Evolutionary conservation across 139 green algal species (phyloP).

Genomic region (Monoraphidium neglectum): DNA sequence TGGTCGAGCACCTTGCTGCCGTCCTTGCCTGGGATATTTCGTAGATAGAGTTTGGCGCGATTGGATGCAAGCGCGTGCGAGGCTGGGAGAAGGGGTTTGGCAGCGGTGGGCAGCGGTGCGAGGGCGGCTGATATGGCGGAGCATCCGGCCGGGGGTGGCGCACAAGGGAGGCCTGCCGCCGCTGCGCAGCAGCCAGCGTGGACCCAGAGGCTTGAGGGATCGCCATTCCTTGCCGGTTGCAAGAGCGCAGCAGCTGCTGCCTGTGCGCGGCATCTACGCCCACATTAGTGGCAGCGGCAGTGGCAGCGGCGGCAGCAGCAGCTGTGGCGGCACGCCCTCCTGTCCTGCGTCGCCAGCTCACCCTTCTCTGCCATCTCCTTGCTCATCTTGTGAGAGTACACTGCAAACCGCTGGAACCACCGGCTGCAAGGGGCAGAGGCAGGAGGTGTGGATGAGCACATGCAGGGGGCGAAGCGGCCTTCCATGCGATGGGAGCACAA

Average conservation of each 20-base stretch:
- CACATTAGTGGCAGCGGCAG: background rate
- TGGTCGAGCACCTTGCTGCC: conserved; percentile 32
- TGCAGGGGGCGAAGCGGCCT: no score
- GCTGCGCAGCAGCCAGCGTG: background rate
- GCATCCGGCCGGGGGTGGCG: background rate
- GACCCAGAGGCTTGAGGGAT: no score
- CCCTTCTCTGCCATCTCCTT: conserved; percentile 58
- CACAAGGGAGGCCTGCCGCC: background rate
- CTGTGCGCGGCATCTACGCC: background rate
- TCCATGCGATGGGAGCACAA: no score
- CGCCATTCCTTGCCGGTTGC: no score
- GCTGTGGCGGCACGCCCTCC: background rate
- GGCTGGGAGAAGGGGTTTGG: background rate
- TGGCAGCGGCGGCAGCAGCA: background rate
- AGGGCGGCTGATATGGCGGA: background rate
- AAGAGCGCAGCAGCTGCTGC: no score
- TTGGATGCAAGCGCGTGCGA: background rate
- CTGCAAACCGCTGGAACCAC: conserved; percentile 73
- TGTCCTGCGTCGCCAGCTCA: background rate
- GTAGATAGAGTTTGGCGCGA: background rate
- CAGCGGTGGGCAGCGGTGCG: background rate
- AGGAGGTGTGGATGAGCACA: no score
- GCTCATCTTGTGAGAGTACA: conserved; percentile 51
- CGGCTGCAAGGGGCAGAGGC: conserved; percentile 23
- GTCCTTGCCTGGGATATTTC: conserved; percentile 22